Evolutionary conservation across 805 yeast species (phyloP).

Genomic region (Saccharomycopsis lassenensis): DNA sequence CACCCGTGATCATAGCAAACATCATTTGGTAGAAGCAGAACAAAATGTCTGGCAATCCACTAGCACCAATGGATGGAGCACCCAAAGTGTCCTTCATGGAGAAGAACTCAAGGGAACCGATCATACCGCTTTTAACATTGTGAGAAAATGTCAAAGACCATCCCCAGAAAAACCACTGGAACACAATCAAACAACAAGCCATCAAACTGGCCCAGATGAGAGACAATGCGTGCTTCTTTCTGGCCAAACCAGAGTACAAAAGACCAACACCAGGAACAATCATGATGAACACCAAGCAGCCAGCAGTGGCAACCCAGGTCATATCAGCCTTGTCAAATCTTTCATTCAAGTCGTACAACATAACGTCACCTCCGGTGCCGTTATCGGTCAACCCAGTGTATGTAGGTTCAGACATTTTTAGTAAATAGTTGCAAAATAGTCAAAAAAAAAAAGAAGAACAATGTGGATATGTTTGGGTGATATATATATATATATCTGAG

Average conservation of each 20-base stretch:
- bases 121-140: conserved; percentile 47
- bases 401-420: conserved; percentile 24
- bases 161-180: conserved; percentile 99
- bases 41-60: conserved; percentile 77
- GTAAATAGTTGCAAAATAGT: background rate
- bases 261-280: conserved; percentile 84
- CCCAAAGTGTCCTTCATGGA: conserved; percentile 76
- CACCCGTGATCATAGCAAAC: conserved; percentile 92
- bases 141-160: conserved; percentile 81
- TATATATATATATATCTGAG: background rate
- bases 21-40: conserved; percentile 90
- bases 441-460: background rate
- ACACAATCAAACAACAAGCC: conserved; percentile 70
- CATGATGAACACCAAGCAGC: conserved; percentile 87
- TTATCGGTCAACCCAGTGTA: conserved; percentile 39
- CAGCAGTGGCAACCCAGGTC: conserved; percentile 77
- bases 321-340: conserved; percentile 66
- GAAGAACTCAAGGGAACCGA: conserved; percentile 76
- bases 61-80: conserved; percentile 52
- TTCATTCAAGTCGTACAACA: conserved; percentile 58
- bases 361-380: conserved; percentile 75
- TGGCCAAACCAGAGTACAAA: conserved; percentile 82
- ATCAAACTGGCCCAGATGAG: conserved; percentile 89
- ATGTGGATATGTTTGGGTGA: background rate
- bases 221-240: conserved; percentile 94